A percentile compares a stretch with the other conserved stretches of the same genome.
Evolutionary conservation across 75 land plant species (phyloP).

Genomic region (Ceratopteris richardii): DNA sequence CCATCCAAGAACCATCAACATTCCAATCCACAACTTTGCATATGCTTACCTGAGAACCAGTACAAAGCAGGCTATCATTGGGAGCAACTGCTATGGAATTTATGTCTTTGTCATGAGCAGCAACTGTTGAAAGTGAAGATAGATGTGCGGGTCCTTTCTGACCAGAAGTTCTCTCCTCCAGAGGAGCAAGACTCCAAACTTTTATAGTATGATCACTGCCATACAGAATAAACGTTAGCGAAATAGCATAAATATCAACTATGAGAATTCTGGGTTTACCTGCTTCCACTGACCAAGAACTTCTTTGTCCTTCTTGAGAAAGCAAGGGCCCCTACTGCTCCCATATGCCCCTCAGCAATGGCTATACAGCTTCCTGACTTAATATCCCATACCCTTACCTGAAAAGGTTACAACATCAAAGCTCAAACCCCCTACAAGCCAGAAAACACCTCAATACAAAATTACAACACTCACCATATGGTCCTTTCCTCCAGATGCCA

Average conservation of each 20-base stretch:
- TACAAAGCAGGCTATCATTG: conserved; percentile 79
- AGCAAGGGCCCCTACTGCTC: conserved; percentile 76
- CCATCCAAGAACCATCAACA: background rate
- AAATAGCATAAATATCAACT: background rate
- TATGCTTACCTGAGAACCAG: conserved; percentile 79
- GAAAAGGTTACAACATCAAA: conserved; percentile 1
- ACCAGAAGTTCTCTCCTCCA: conserved; percentile 20
- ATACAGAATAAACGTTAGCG: conserved; percentile 3
- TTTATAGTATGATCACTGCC: conserved; percentile 81
- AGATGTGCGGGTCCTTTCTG: conserved; percentile 25
- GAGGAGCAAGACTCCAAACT: conserved; percentile 60
- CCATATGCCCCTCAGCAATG: conserved; percentile 74
- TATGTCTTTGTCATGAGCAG: conserved; percentile 94
- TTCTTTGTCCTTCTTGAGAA: conserved; percentile 66
- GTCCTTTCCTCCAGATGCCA: conserved; percentile 47
- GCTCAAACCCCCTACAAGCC: background rate
- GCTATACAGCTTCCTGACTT: conserved; percentile 52
- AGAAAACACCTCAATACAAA: background rate
- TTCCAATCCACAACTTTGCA: background rate
- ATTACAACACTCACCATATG: conserved; percentile 21
- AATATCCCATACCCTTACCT: conserved; percentile 92
- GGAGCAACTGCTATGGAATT: conserved; percentile 83
- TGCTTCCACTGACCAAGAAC: conserved; percentile 87
- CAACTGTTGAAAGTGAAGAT: conserved; percentile 58
- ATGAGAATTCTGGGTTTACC: conserved; percentile 21